These are phyloP conservation scores for Rostrohypoxylon terebratum DNA, from an alignment of 495 filamentous ascomycete species.

Conservation along the genomic window DNA sequence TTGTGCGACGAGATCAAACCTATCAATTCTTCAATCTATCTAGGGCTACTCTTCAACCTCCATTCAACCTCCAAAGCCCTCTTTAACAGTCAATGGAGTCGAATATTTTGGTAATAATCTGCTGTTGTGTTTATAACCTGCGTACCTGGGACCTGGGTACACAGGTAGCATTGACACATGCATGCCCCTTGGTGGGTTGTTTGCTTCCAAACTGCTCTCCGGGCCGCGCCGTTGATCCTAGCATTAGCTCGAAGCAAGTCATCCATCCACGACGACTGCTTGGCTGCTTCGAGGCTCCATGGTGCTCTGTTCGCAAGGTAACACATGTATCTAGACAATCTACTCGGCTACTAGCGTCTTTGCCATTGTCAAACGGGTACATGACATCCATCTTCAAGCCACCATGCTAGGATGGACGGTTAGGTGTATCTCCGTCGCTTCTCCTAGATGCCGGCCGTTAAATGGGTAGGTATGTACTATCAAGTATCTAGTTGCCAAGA, in stretches of 20 bases:
- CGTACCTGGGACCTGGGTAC: background rate
- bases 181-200: slow-evolving; percentile 18
- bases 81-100: background rate
- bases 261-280: slow-evolving; percentile 1
- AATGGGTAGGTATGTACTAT: too few species aligned
- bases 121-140: slow-evolving; percentile 16
- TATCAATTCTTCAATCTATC: slow-evolving; percentile 29
- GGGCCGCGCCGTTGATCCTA: slow-evolving; percentile 37
- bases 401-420: slow-evolving; percentile 23
- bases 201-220: slow-evolving; percentile 34
- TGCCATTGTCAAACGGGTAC: slow-evolving; percentile 30
- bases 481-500: background rate
- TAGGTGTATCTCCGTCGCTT: slow-evolving; percentile 25
- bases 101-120: slow-evolving; percentile 32
- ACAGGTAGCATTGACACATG: slow-evolving; percentile 12
- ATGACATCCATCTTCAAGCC: slow-evolving; percentile 30
- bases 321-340: slow-evolving; percentile 25
- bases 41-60: slow-evolving; percentile 3
- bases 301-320: slow-evolving; percentile 12
- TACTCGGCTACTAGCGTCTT: slow-evolving; percentile 17
- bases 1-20: slow-evolving; percentile 16
- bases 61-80: background rate
- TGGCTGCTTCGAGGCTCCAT: slow-evolving; percentile 26
- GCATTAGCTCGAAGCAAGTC: slow-evolving; percentile 17
- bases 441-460: background rate